phyloP scores from a whole-genome alignment of 2,329 filamentous ascomycete species.

The Biscogniauxia marginata region DNA sequence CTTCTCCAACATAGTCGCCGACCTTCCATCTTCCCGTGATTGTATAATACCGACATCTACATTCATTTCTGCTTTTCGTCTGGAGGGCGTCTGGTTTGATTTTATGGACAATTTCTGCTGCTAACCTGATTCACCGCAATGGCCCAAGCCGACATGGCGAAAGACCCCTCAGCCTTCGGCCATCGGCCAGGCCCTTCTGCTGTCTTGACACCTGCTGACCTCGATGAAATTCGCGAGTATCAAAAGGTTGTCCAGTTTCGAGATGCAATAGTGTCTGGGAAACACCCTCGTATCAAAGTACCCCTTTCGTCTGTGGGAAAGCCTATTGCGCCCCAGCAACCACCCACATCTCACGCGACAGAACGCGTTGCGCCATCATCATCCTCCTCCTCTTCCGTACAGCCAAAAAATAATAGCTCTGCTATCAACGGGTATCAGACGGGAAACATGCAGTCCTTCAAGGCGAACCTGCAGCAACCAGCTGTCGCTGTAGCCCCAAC shows the following conservation, averaged over 20 bases:
- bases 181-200: constrained; percentile 17
- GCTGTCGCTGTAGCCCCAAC: constrained; percentile 26
- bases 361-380: constrained; percentile 20
- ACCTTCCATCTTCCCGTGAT: not conserved
- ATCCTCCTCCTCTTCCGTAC: constrained; percentile 9
- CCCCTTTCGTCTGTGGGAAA: constrained; percentile 36
- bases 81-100: constrained; percentile 7
- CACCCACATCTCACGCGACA: constrained; percentile 19
- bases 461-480: constrained; percentile 37
- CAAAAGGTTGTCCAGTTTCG: constrained; percentile 78
- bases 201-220: constrained; percentile 35
- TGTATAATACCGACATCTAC: not conserved
- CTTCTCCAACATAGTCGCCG: not conserved
- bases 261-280: constrained; percentile 77
- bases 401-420: constrained; percentile 14
- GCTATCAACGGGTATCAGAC: constrained; percentile 25
- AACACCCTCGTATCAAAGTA: constrained; percentile 62
- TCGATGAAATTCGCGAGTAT: constrained; percentile 66
- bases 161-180: constrained; percentile 18
- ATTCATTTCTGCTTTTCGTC: not conserved
- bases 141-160: constrained; percentile 23
- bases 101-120: constrained; percentile 9
- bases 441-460: constrained; percentile 36
- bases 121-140: constrained; percentile 17
- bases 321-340: constrained; percentile 23